Base-by-base conservation (phyloP, 2,329 filamentous ascomycete species). In the Colletotrichum cuscutae region DNA sequence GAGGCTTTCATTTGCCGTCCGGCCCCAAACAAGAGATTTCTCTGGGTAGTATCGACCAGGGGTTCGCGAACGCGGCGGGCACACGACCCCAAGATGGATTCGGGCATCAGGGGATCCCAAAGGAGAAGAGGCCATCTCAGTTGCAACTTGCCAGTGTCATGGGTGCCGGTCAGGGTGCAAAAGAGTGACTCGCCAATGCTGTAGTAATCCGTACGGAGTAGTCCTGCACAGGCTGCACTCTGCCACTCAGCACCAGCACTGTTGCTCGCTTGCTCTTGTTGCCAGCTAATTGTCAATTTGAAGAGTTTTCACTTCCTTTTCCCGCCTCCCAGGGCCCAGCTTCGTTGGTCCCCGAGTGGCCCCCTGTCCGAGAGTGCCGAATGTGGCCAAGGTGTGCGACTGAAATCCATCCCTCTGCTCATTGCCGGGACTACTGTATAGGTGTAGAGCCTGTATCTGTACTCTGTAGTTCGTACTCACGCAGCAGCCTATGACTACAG, bases 1-100 rank as follows among this genome's bases (percentile, higher is more conserved):
- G 35, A 58, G 32, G 66, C 37, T 49, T 70, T 73, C 66, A 73
- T 73, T 71, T 73, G 66, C 70, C 60, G 35, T 22, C 42, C 46
- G 59, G 42, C 42, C 42, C 71, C 66, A 65, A 46, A 56, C 19
- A 4, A 35, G 32, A 13, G 42, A 61, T 22, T 49, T 59, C 19
- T 54, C 5, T 26, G 61, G 61, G 61, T 64, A 54, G 46, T 35
- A 63, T 63, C 61, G 35, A 54, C 61, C 46, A 54, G 28, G 28
- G 35, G 32, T 11, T 22, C 13, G 30, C 19, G 46, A 53, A 22
- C 28, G 28, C 26, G 22, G 53, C 22, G 32, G 35, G 60, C 53
- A 66, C 49, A 22, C 54, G 32, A 70, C 42, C 63, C 32, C 5
- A 24, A 49, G 24, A 66, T 65, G 53, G 53, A 56, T 53, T 67